Evolutionary conservation across 495 filamentous ascomycete genomes (phyloP), one percentile per base, ranked within the genome.

Genomic region (Peziza echinospora): DNA sequence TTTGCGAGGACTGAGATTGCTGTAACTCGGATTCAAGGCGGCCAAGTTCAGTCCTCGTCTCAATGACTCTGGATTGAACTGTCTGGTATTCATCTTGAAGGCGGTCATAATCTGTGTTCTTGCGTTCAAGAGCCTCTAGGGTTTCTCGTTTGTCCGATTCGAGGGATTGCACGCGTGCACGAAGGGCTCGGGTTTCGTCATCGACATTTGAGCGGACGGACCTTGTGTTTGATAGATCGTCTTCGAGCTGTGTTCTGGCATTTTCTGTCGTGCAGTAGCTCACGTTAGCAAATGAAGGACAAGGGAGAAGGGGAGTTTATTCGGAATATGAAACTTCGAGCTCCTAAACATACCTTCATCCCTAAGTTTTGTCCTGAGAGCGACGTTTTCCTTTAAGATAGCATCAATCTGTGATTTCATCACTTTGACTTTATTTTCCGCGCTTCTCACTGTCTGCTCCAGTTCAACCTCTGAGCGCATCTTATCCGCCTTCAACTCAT

Each of bases 111-210:
- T 84, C 81, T 1, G 72, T 72, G 24, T 80, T 79, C 59, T 93
- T 94, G 9, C 84, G 77, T 53, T 96, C 89, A 24, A 94, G 73
- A 13, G 93, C 71, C 11, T 79, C 77, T 1, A 93, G 63, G 4
- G 82, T 85, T 51, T 94, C 86, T 39, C 87, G 74, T 53, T 93
- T 94, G 17, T 85, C 87, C 8, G 80, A 75, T 61, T 99, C 89
- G 0, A 99, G 71, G 2, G 83, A 78, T 3, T 76, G 59, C 51
- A 96, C 83, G 43, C 87, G 82, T 26, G 78, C 71, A 46, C 81
- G 77, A 5, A 94, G 66, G 9, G 72, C 70, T 48, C 77, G 73
- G 39, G 78, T 71, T 59, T 94, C 84, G 30, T 85, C 80, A 41
- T 73, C 71, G 10, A 81, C 84, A 19, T 71, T 73, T 1, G 76